These are phyloP conservation scores for Eucalyptus melliodora DNA, from an alignment of 345 rosid species.

Conservation along the genomic window DNA sequence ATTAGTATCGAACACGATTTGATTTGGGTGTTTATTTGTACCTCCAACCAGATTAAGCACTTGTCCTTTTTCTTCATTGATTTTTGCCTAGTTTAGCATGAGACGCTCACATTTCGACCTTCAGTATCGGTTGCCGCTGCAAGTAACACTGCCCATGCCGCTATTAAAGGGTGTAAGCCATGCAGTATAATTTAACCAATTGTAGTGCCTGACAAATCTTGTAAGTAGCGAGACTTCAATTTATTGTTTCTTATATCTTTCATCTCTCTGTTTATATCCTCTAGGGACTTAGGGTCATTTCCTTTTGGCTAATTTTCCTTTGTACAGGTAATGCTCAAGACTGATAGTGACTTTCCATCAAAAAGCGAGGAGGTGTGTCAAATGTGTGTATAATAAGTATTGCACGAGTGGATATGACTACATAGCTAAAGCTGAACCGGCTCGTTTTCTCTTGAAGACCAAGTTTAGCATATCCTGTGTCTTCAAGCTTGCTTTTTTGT, in stretches of 20 bases:
- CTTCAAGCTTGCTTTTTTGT: not conserved
- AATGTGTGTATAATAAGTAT: not conserved
- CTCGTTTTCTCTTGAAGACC: not conserved
- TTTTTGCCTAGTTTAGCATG: conserved; percentile 48
- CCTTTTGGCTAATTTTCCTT: not conserved
- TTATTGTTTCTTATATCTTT: not conserved
- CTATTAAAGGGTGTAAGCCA: conserved; percentile 16
- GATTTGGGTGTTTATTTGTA: not conserved
- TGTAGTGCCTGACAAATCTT: conserved; percentile 33
- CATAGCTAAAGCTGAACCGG: not conserved
- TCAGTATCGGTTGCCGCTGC: conserved; percentile 55
- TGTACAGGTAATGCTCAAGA: not conserved
- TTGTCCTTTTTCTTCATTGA: conserved; percentile 47
- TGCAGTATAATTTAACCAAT: conserved; percentile 41
- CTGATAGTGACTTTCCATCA: conserved; percentile 5
- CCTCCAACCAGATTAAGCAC: conserved; percentile 16
- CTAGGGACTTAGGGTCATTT: not conserved
- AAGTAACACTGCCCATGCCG: conserved; percentile 48
- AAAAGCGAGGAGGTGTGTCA: not conserved
- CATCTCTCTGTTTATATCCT: not conserved
- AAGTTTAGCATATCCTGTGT: not conserved
- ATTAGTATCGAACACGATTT: not conserved
- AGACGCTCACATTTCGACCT: conserved; percentile 49
- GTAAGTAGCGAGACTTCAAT: conserved; percentile 8
- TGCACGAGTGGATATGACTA: not conserved